phyloP scores from a whole-genome alignment of 148 eudicot genomes.

The Rhododendron griersonianum region DNA sequence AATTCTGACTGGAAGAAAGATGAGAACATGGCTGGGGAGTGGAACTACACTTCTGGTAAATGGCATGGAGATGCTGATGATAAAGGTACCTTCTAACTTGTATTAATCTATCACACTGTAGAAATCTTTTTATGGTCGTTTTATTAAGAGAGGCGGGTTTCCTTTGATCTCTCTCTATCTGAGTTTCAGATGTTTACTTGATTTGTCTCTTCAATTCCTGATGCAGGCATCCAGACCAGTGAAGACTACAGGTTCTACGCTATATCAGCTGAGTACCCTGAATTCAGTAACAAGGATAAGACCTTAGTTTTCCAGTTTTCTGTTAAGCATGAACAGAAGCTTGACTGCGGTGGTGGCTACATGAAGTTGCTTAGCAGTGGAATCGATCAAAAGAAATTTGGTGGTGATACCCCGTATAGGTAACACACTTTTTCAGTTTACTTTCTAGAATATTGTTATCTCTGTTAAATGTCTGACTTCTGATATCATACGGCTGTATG shows the following conservation, averaged over 20 bases:
- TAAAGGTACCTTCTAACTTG: slow-evolving; percentile 44
- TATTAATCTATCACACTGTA: not conserved
- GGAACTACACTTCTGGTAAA: slow-evolving; percentile 96
- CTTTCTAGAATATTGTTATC: not conserved
- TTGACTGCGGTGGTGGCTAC: slow-evolving; percentile 99
- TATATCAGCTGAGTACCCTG: slow-evolving; percentile 88
- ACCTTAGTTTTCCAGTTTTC: slow-evolving; percentile 91
- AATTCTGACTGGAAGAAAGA: slow-evolving; percentile 97
- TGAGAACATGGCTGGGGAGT: slow-evolving; percentile 90
- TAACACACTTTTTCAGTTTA: slow-evolving; percentile 11
- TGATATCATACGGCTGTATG: slow-evolving; percentile 13
- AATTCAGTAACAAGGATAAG: slow-evolving; percentile 94
- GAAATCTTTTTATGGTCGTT: not conserved
- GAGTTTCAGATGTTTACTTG: not conserved
- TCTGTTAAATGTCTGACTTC: slow-evolving; percentile 14
- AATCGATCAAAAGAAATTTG: slow-evolving; percentile 81
- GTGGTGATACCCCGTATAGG: slow-evolving; percentile 96
- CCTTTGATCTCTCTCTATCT: not conserved
- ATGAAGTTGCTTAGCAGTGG: slow-evolving; percentile 93
- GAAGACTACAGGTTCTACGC: slow-evolving; percentile 95
- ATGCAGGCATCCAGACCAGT: slow-evolving; percentile 82
- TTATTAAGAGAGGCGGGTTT: too few species aligned
- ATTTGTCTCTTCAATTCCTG: not conserved
- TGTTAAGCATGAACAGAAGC: slow-evolving; percentile 98
- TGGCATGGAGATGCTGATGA: slow-evolving; percentile 90